Conservation (phyloP, 2,329 filamentous ascomycete genomes). For the Penicillium concentricum region DNA sequence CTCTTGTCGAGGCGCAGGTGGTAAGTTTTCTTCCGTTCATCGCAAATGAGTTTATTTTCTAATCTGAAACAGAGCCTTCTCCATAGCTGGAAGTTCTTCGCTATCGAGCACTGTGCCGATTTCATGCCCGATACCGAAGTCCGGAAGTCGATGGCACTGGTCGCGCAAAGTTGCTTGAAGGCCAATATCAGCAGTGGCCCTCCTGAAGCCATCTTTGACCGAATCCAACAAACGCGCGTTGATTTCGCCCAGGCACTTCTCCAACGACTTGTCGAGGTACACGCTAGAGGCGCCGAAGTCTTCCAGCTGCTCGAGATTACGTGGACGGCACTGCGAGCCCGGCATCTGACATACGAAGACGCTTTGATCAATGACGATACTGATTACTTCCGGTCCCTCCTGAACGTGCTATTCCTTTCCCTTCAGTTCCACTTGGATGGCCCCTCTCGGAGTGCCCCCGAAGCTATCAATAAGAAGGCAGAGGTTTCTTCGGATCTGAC, state of each 20-base stretch:
- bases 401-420: slow-evolving; percentile 81
- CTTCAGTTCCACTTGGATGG: slow-evolving; percentile 56
- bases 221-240: slow-evolving; percentile 71
- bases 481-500: slow-evolving; percentile 48
- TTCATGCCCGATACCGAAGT: slow-evolving; percentile 56
- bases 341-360: slow-evolving; percentile 59
- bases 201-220: slow-evolving; percentile 77
- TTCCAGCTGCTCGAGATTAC: slow-evolving; percentile 56
- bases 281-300: slow-evolving; percentile 51
- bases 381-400: slow-evolving; percentile 76
- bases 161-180: slow-evolving; percentile 73
- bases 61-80: slow-evolving; percentile 63
- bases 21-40: slow-evolving; percentile 49
- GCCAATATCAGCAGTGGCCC: slow-evolving; percentile 72
- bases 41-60: slow-evolving; percentile 25
- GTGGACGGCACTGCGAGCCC: slow-evolving; percentile 60
- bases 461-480: slow-evolving; percentile 37
- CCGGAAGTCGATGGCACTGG: slow-evolving; percentile 68
- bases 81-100: slow-evolving; percentile 83
- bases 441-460: slow-evolving; percentile 33
- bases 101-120: slow-evolving; percentile 76
- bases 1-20: slow-evolving; percentile 87
- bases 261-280: slow-evolving; percentile 68
- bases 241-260: slow-evolving; percentile 80
- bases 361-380: slow-evolving; percentile 58